Evolutionary conservation across 805 yeast genomes (phyloP).

Genomic region (Starmera quercuum): DNA sequence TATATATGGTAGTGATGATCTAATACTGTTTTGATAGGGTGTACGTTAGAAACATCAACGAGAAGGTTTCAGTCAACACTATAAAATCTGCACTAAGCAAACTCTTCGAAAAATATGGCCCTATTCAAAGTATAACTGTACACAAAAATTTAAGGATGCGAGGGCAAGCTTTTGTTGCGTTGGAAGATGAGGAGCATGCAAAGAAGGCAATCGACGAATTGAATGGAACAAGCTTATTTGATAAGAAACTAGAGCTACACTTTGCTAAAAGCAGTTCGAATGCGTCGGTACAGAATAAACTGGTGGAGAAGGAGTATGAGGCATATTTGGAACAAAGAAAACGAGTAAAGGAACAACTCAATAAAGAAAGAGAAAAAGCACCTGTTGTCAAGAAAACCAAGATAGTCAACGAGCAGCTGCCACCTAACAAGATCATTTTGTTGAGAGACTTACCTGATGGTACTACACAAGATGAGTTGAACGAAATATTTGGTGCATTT

Average conservation of each 20-base stretch:
- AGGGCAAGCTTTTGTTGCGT: conserved; percentile 80
- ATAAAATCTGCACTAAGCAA: conserved; percentile 36
- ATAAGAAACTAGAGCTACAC: conserved; percentile 13
- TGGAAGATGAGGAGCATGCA: conserved; percentile 35
- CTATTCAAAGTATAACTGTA: conserved; percentile 43
- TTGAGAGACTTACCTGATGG: conserved; percentile 54
- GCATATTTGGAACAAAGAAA: conserved; percentile 13
- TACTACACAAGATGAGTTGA: conserved; percentile 32
- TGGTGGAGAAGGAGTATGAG: conserved; percentile 7
- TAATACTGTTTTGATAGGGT: conserved; percentile 5
- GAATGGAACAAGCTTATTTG: conserved; percentile 13
- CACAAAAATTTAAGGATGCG: conserved; percentile 56
- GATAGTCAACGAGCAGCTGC: conserved; percentile 22
- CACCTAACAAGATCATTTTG: conserved; percentile 66
- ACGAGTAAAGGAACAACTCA: conserved; percentile 10
- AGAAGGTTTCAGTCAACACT: conserved; percentile 47
- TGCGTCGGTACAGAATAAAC: conserved; percentile 8
- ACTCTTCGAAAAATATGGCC: conserved; percentile 39
- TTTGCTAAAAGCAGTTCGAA: conserved; percentile 21
- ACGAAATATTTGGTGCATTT: conserved; percentile 36
- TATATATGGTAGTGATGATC: conserved; percentile 3
- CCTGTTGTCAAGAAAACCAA: conserved; percentile 14
- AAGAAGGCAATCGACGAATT: conserved; percentile 15
- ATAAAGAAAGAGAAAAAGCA: conserved; percentile 9
- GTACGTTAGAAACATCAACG: conserved; percentile 68